These are phyloP conservation scores for Leccinum variicolor DNA, from an alignment of 768 basidiomycete genomes.

Conservation along the genomic window DNA sequence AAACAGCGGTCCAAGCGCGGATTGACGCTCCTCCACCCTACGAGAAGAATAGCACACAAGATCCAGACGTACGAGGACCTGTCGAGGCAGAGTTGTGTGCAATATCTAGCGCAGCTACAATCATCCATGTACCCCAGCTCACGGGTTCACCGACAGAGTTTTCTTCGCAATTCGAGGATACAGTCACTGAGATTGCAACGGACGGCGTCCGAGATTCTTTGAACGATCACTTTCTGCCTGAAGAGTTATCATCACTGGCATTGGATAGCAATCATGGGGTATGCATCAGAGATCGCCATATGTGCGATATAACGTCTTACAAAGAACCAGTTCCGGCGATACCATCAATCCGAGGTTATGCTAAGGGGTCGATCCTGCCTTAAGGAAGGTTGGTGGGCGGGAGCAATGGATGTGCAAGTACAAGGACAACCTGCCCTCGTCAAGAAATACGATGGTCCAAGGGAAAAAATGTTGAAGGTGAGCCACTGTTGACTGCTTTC, in stretches of 20 bases:
- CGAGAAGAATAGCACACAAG: slow-evolving; percentile 1
- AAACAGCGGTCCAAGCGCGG: background rate
- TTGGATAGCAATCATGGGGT: slow-evolving; percentile 36
- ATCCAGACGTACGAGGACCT: background rate
- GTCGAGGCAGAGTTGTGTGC: background rate
- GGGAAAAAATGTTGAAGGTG: slow-evolving; percentile 33
- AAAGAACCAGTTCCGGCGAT: slow-evolving; percentile 40
- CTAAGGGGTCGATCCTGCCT: slow-evolving; percentile 36
- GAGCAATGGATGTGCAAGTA: slow-evolving; percentile 38
- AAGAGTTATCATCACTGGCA: slow-evolving; percentile 18
- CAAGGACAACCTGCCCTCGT: slow-evolving; percentile 40
- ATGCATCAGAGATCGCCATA: background rate
- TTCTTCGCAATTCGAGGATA: slow-evolving; percentile 1
- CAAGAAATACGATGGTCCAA: slow-evolving; percentile 42
- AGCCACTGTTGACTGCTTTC: background rate
- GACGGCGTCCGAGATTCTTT: slow-evolving; percentile 12
- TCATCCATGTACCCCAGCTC: slow-evolving; percentile 2
- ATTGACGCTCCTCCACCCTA: slow-evolving; percentile 23
- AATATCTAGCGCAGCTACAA: background rate
- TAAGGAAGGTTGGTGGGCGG: slow-evolving; percentile 48
- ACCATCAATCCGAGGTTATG: slow-evolving; percentile 47
- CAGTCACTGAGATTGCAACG: slow-evolving; percentile 20
- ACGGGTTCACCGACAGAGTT: background rate
- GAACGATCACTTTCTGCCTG: slow-evolving; percentile 20
- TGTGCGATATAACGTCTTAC: slow-evolving; percentile 7